Evolutionary conservation across 2,329 filamentous ascomycete species (phyloP).

Genomic region (Westerdykella ornata): DNA sequence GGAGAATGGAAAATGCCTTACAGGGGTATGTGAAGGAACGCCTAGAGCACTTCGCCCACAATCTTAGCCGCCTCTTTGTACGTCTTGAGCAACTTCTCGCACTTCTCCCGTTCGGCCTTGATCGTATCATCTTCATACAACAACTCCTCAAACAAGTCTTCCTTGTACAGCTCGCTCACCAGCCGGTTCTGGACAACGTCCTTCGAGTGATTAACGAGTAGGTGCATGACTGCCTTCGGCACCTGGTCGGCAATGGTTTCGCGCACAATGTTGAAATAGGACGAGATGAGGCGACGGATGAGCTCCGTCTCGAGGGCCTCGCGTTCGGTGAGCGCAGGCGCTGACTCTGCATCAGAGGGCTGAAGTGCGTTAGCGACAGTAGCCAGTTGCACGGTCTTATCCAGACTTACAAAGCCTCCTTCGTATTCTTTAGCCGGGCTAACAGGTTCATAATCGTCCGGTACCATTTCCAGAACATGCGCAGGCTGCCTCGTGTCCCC

Average conservation of each 20-base stretch:
- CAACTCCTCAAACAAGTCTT: constrained; percentile 81
- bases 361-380: constrained; percentile 19
- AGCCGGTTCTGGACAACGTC: constrained; percentile 96
- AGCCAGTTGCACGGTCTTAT: not conserved
- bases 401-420: constrained; percentile 53
- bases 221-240: constrained; percentile 69
- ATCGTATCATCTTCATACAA: constrained; percentile 96
- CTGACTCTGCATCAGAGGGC: constrained; percentile 48
- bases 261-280: constrained; percentile 21
- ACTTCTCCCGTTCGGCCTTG: constrained; percentile 97
- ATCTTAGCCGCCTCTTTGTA: constrained; percentile 98
- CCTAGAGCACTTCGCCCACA: constrained; percentile 72
- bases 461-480: constrained; percentile 37
- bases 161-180: constrained; percentile 92
- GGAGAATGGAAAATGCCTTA: constrained; percentile 8
- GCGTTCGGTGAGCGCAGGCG: constrained; percentile 86
- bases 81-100: constrained; percentile 87
- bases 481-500: constrained; percentile 52
- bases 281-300: constrained; percentile 70
- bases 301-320: constrained; percentile 97
- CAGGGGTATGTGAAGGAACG: constrained; percentile 12
- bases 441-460: constrained; percentile 38
- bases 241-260: constrained; percentile 16
- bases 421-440: constrained; percentile 41
- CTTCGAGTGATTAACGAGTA: constrained; percentile 62